Conservation (phyloP, 495 filamentous ascomycete species). For the Chaetomium tenue region DNA sequence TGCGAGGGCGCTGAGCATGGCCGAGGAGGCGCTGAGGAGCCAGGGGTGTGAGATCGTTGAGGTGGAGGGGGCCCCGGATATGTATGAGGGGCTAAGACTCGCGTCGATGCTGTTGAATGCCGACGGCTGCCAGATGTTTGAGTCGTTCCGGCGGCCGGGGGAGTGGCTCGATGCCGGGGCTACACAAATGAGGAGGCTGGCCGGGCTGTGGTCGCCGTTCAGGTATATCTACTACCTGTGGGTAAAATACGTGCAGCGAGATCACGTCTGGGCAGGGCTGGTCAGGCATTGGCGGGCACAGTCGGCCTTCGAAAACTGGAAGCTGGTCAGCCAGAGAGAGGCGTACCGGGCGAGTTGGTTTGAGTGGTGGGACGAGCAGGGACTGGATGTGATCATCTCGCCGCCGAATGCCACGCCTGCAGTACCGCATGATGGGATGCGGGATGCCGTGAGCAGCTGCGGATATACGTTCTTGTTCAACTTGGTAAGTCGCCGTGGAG, state of each 20-base stretch:
- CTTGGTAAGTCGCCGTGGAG: slow-evolving; percentile 49
- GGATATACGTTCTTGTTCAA: slow-evolving; percentile 98
- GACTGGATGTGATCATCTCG: slow-evolving; percentile 76
- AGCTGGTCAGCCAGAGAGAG: slow-evolving; percentile 73
- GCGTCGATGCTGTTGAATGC: slow-evolving; percentile 82
- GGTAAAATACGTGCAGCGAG: slow-evolving; percentile 76
- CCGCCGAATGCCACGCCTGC: slow-evolving; percentile 91
- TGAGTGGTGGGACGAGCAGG: slow-evolving; percentile 72
- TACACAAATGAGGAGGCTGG: slow-evolving; percentile 66
- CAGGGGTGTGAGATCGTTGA: slow-evolving; percentile 78
- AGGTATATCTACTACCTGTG: slow-evolving; percentile 87
- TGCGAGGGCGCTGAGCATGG: slow-evolving; percentile 67
- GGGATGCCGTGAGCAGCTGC: slow-evolving; percentile 79
- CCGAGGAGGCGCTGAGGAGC: slow-evolving; percentile 62
- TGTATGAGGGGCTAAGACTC: slow-evolving; percentile 73
- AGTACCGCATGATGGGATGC: slow-evolving; percentile 84
- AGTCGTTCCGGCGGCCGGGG: slow-evolving; percentile 68
- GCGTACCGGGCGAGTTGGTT: slow-evolving; percentile 73
- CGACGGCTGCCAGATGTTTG: slow-evolving; percentile 82
- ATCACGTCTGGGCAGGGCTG: slow-evolving; percentile 74
- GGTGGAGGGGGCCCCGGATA: slow-evolving; percentile 57
- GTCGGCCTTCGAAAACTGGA: slow-evolving; percentile 75
- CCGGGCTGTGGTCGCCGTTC: slow-evolving; percentile 68
- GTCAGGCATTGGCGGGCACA: slow-evolving; percentile 68
- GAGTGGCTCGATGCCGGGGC: slow-evolving; percentile 83